Base-by-base conservation (phyloP, 331 rosid genomes). In the Malus hybrid region DNA sequence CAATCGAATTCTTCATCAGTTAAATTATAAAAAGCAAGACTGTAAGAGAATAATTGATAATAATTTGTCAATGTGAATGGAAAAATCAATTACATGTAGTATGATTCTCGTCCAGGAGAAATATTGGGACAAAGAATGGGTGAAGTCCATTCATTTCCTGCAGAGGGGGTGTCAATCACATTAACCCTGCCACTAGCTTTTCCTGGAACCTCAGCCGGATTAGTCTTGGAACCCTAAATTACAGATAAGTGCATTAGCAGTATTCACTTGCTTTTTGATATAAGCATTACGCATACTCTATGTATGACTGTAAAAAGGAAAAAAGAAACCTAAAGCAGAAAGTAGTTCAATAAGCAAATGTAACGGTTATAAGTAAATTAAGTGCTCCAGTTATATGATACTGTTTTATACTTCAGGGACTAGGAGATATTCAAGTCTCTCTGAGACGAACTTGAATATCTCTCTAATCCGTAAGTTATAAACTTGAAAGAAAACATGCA, bases 51-150 rank as follows among this genome's bases (percentile, higher is more conserved):
- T 65, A 29, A 27, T 39, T 9, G 46, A 39, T 9, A 9, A 39
- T 39, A 9, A 39, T 39, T 39, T 39, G 46, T 39, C 46, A 39
- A 39, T 39, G 4, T 2, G 12, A 39, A 3, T 0, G 80, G 79
- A 82, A 76, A 81, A 73, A 61, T 73, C 71, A 77, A 20, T 83
- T 93, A 90, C 98, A 81, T 81, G 85, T 76, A 93, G 81, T 86
- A 93, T 74, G 86, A 79, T 75, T 87, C 97, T 72, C 84, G 73
- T 80, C 86, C 75, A 0, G 78, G 6, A 33, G 81, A 65, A 56
- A 67, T 77, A 67, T 36, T 87, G 64, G n/a, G 81, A 76, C 68
- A 77, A 70, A 89, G 85, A 80, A 90, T 87, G 63, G 97, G 97
- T 76, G 86, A 79, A 84, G 88, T 86, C 71, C 32, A 55, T 56